Conservation (phyloP, 2,329 filamentous ascomycete species). For the Stachybotrys chlorohalonatus region DNA sequence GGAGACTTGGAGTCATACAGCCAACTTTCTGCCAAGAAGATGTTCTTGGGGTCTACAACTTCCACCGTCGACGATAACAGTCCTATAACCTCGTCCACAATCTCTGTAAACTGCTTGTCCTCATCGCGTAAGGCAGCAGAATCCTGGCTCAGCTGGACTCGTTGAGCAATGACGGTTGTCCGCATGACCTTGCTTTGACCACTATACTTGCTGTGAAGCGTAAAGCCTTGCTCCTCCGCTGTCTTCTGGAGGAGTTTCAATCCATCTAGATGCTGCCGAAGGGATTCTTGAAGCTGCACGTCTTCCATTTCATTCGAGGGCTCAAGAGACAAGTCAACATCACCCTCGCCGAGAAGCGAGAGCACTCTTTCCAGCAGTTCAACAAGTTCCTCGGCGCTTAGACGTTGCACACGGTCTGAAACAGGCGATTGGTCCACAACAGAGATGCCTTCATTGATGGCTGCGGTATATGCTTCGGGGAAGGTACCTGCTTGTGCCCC, state of each 20-base stretch:
- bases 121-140: constrained; percentile 60
- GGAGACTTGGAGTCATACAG: constrained; percentile 65
- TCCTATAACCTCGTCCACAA: constrained; percentile 43
- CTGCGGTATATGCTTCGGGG: constrained; percentile 50
- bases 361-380: constrained; percentile 16
- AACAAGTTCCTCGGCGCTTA: constrained; percentile 26
- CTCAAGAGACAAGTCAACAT: constrained; percentile 23
- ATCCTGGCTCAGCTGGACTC: constrained; percentile 70
- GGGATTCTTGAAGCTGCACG: constrained; percentile 17
- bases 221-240: constrained; percentile 33
- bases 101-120: constrained; percentile 60
- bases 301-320: constrained; percentile 21
- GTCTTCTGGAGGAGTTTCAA: constrained; percentile 36
- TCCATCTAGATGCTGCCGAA: constrained; percentile 33
- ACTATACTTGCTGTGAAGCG: constrained; percentile 67
- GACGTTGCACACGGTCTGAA: constrained; percentile 49
- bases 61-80: constrained; percentile 16
- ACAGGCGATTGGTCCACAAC: constrained; percentile 43
- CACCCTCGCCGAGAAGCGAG: constrained; percentile 23
- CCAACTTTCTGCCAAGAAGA: constrained; percentile 64
- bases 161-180: constrained; percentile 72
- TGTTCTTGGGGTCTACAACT: constrained; percentile 19
- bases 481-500: constrained; percentile 30
- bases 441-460: constrained; percentile 46
- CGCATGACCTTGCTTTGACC: constrained; percentile 60